phyloP scores from a whole-genome alignment of 78 protist species.

The Neovahlkampfia damariscottae region DNA sequence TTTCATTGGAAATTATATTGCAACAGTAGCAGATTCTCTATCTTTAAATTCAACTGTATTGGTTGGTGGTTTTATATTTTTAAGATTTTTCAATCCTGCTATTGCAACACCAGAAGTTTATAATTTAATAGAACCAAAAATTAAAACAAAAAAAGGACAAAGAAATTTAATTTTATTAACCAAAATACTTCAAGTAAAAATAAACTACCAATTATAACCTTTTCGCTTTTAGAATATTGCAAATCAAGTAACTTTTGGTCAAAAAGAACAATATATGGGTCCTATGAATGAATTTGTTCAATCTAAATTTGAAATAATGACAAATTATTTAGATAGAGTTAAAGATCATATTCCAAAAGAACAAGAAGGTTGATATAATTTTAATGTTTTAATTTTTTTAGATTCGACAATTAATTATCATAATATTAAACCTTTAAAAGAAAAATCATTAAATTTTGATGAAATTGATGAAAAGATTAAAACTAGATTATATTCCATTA shows the following conservation, averaged over 20 bases:
- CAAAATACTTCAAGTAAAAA: not conserved
- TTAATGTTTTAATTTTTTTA: no score
- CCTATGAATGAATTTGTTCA: not conserved
- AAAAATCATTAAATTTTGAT: no score
- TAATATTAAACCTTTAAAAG: no score
- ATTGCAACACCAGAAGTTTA: not conserved
- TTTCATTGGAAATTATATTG: not conserved
- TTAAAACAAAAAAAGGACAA: not conserved
- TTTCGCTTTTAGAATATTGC: not conserved
- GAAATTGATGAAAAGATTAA: no score
- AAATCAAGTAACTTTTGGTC: not conserved
- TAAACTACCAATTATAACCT: not conserved
- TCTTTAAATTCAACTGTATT: not conserved
- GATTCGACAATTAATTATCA: no score
- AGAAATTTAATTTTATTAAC: not conserved
- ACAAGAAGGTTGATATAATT: no score
- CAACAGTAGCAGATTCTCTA: not conserved
- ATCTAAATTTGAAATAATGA: not conserved
- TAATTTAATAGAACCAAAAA: not conserved
- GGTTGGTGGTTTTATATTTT: not conserved
- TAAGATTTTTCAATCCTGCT: not conserved
- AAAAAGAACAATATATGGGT: not conserved
- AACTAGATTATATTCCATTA: no score
- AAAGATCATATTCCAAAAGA: no score
- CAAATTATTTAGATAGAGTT: not conserved